Base-by-base conservation (phyloP, 805 yeast genomes). In the Ogataea pini region DNA sequence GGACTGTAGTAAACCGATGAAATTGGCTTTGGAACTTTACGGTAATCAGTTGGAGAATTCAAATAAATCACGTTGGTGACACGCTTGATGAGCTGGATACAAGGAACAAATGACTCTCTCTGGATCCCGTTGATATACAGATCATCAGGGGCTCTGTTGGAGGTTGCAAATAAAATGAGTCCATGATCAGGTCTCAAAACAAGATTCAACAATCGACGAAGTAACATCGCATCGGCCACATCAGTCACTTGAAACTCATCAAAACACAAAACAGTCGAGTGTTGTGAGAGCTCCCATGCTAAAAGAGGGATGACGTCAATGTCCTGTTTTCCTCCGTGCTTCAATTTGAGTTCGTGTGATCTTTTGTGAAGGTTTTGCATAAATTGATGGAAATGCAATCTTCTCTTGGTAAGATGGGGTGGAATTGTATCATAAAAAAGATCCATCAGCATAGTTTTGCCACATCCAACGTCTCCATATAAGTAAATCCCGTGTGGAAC, bases 241-340 rank as follows among this genome's bases (percentile, higher is more conserved):
- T 94, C 99, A 0, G 96, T 89, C 36, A 94, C 99, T 69, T 94
- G 98, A 63, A 94, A 92, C 70, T 94, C 99, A 69, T 94, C 99
- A 64, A 94, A 89, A 67, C 99, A 94, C 50, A 94, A 67, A 1
- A 94, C 82, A 1, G 92, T 85, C 3, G 94, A 77, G 42, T 77
- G 73, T 53, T 78, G 77, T 1, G 97, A 87, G 47, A 94, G 80
- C 59, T 89, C 96, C 51, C 84, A 82, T 0, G 97, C 97, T 29
- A 90, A 70, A 28, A 81, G 66, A 2, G 97, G 97, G 43, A 91
- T 84, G 2, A 91, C 85, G 60, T 91, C 97, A 45, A 86, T 70
- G 54, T 86, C 90, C 49, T 66, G 63, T 54, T 72, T 51, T n/a
- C 85, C 83, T 7, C 85, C 86, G 62, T 86, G 86, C 57, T 79